Conservation (phyloP, 2,329 filamentous ascomycete genomes). For the Gaeumannomyces sp. region DNA sequence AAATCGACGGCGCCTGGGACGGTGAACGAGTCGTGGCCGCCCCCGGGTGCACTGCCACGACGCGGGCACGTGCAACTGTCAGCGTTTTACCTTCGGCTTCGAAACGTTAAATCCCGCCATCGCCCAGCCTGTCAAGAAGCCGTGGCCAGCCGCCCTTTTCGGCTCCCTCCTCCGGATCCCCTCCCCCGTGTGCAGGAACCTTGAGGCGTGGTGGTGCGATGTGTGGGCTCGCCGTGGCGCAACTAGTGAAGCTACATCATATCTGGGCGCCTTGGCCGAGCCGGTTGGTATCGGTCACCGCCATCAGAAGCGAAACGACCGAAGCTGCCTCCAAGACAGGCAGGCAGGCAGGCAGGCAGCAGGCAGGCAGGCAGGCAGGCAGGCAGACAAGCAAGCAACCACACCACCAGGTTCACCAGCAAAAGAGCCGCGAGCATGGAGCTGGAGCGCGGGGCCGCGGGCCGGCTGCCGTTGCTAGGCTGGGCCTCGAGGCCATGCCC, state of each 20-base stretch:
- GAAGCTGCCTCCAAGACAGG: neutral
- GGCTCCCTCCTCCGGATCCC: neutral
- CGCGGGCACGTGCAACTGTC: neutral
- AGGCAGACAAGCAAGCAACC: neutral
- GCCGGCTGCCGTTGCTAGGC: neutral
- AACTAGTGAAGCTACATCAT: neutral
- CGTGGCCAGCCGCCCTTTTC: neutral
- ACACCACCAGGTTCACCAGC: neutral
- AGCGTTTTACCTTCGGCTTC: neutral
- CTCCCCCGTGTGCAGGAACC: neutral
- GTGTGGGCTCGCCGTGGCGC: neutral
- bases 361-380: neutral
- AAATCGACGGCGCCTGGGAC: neutral
- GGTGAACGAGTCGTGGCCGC: neutral
- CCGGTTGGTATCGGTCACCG: no score
- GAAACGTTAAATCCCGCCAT: neutral
- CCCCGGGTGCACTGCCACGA: neutral
- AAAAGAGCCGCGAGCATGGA: neutral
- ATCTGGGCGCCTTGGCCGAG: neutral
- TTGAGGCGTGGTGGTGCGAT: neutral
- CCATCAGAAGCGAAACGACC: neutral
- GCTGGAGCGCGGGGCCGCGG: slow-evolving; percentile 4
- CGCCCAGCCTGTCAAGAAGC: neutral
- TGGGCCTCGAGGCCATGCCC: slow-evolving; percentile 7
- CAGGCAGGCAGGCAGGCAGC: no score